Percentiles rank a stretch among this genome's conserved stretches.
Evolutionary conservation across 208 protist species (phyloP).

Genomic region (Trypanosoma avium): DNA sequence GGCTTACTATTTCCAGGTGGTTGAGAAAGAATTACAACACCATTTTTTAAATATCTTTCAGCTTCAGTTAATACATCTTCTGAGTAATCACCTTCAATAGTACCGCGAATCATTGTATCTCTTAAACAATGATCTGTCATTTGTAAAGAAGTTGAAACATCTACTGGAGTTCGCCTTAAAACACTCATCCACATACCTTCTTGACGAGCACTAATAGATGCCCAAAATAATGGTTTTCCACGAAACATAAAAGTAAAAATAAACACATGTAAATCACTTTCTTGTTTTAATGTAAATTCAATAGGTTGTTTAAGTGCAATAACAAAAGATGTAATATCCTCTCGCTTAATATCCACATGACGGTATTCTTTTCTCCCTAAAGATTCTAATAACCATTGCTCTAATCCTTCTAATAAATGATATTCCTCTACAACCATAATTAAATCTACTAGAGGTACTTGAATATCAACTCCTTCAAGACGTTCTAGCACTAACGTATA

Average conservation of each 20-base stretch:
- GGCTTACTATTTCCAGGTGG: not conserved
- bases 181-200: slow-evolving; percentile 44
- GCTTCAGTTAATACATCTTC: slow-evolving; percentile 43
- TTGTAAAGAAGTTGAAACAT: slow-evolving; percentile 52
- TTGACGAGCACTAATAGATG: slow-evolving; percentile 35
- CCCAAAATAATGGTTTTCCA: slow-evolving; percentile 52
- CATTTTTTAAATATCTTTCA: slow-evolving; percentile 17
- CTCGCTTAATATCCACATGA: slow-evolving; percentile 2
- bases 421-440: slow-evolving; percentile 51
- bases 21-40: not conserved
- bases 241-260: slow-evolving; percentile 46
- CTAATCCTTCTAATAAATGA: slow-evolving; percentile 45
- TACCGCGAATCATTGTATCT: slow-evolving; percentile 39
- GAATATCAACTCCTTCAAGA: slow-evolving; percentile 52
- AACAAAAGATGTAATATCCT: slow-evolving; percentile 18
- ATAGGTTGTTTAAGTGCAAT: slow-evolving; percentile 42
- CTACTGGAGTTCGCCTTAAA: slow-evolving; percentile 37
- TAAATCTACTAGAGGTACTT: slow-evolving; percentile 47
- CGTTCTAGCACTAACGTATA: slow-evolving; percentile 42
- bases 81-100: slow-evolving; percentile 20
- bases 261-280: slow-evolving; percentile 52
- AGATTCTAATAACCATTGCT: slow-evolving; percentile 50
- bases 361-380: slow-evolving; percentile 33
- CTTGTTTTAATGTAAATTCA: slow-evolving; percentile 47
- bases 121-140: slow-evolving; percentile 30